Percentiles rank a stretch among this genome's conserved stretches.
phyloP scores from a whole-genome alignment of 2,329 filamentous ascomycete species.

The Tolypocladium tundrense region DNA sequence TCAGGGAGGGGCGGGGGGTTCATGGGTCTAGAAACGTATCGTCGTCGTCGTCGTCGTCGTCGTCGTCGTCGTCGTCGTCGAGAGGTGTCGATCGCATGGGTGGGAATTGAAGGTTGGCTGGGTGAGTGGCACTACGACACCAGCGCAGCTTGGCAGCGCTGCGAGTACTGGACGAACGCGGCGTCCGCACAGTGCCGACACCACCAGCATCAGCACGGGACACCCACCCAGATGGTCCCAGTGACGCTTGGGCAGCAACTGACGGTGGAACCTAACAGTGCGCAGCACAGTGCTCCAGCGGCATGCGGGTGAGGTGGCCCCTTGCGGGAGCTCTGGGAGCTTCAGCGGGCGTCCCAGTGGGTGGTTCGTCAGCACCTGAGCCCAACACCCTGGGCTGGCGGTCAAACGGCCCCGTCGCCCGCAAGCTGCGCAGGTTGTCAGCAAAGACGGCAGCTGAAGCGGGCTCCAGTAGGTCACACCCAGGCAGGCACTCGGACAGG shows the following conservation, averaged over 20 bases:
- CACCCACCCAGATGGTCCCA: background rate
- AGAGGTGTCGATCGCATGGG: background rate
- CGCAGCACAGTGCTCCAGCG: background rate
- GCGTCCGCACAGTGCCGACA: background rate
- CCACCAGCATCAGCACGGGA: background rate
- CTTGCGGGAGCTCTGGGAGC: background rate
- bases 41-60: background rate
- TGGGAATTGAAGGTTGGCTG: background rate
- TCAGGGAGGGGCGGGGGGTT: conserved; percentile 2
- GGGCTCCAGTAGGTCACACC: background rate
- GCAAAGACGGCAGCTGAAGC: background rate
- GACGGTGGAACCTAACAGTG: background rate
- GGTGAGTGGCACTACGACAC: background rate
- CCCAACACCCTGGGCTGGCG: background rate
- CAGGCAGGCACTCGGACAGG: background rate
- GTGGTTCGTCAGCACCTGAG: background rate
- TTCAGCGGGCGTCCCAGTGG: background rate
- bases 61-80: background rate
- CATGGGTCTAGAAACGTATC: conserved; percentile 2
- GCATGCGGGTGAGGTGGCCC: background rate
- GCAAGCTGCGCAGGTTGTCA: background rate
- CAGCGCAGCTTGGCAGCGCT: background rate
- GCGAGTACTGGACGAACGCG: background rate
- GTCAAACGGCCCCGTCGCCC: background rate
- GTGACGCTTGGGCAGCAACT: background rate